Evolutionary conservation across 805 yeast species (phyloP).

Genomic region (Alloascoidea africana): DNA sequence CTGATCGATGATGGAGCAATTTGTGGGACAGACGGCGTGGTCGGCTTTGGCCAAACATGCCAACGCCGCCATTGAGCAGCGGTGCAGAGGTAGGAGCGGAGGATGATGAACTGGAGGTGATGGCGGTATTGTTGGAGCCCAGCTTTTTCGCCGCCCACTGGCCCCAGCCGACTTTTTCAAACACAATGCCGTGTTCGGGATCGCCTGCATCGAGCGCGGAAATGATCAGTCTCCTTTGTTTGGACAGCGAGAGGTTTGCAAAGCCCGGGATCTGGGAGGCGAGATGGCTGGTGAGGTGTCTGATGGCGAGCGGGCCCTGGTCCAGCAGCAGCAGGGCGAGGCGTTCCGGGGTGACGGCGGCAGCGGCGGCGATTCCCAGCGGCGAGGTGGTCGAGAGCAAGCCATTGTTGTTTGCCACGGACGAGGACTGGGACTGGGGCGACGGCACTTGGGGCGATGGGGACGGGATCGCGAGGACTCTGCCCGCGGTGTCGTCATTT

Average conservation of each 20-base stretch:
- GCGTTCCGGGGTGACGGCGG: conserved; percentile 67
- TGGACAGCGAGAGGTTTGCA: conserved; percentile 65
- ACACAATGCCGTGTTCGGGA: conserved; percentile 35
- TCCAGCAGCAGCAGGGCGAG: conserved; percentile 50
- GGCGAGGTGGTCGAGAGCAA: conserved; percentile 68
- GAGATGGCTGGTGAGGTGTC: conserved; percentile 74
- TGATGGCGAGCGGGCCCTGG: conserved; percentile 82
- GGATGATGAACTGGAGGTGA: conserved; percentile 13
- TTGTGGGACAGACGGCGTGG: too few relatives aligned
- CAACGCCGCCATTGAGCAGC: conserved; percentile 13
- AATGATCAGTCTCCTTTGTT: conserved; percentile 83
- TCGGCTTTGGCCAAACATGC: too few relatives aligned
- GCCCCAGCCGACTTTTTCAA: conserved; percentile 96
- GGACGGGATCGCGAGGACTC: too few relatives aligned
- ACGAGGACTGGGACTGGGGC: too few relatives aligned
- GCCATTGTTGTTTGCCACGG: too few relatives aligned
- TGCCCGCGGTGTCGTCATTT: too few relatives aligned
- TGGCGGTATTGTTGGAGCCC: conserved; percentile 7
- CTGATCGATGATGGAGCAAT: too few relatives aligned
- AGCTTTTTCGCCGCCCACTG: conserved; percentile 74
- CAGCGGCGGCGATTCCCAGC: conserved; percentile 77
- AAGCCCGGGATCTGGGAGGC: conserved; percentile 65
- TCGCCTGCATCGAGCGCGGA: conserved; percentile 72
- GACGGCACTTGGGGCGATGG: too few relatives aligned
- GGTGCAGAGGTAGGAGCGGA: conserved; percentile 13